Evolutionary conservation across 176 grass and related monocot genomes (phyloP), one percentile per base, ranked within the genome.

Genomic region (Ensete ventricosum): DNA sequence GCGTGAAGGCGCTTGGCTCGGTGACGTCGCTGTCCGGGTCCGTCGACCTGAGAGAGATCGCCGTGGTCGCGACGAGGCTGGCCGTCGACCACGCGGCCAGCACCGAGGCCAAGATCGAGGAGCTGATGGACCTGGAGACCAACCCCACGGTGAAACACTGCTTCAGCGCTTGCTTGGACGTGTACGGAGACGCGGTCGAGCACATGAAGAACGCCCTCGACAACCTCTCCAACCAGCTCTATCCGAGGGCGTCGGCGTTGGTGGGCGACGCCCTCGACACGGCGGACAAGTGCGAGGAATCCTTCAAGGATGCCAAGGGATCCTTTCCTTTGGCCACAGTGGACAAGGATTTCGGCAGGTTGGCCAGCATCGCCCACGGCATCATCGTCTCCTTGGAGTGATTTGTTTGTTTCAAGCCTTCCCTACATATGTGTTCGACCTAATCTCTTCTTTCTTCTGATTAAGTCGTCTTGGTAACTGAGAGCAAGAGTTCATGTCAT

Each of bases 261-360:
- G 86, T 96, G 13, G 88, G 82, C 52, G 77, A 81, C 66, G 84
- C 88, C 55, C 64, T 90, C 73, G 77, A 79, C 55, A 84, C 71
- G 78, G 79, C 82, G 5, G 79, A 54, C 29, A 96, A 87, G 19
- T 96, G 92, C 76, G 88, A 91, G 81, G 84, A 86, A 54, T 74
- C 88, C 17, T 91, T 96, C 72, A 52, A 75, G 43, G 83, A 91
- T 62, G 84, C 55, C 50, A 80, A 80, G 43, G 82, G 84, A 48
- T 25, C 92, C 21, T 91, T 84, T 9, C 86, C 87, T 21, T 70
- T 91, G 34, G 80, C 71, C 21, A 13, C 21, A 17, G 83, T 85
- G 80, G 87, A 96, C 52, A 50, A 69, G 57, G 87, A 85, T 73
- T 90, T 84, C 84, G 72, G 73, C 64, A 88, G 85, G 72, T 75